Base-by-base conservation (phyloP, 2,329 filamentous ascomycete species). In the Claviceps spartinae region DNA sequence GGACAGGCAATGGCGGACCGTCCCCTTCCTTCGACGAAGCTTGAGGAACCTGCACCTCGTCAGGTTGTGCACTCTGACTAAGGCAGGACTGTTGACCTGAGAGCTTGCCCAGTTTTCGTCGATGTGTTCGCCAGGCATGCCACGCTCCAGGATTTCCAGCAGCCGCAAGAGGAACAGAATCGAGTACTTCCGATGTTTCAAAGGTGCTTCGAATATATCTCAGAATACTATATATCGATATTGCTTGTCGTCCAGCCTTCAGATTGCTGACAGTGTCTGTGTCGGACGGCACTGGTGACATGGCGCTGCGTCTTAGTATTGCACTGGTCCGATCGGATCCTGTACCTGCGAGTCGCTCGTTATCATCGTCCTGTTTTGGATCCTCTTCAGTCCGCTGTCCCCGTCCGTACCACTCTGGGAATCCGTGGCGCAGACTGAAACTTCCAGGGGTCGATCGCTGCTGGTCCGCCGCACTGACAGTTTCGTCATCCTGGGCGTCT, bases 131-230 rank as follows among this genome's bases (percentile, higher is more conserved):
- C 91, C 91, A 97, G 4, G 91, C 91, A 69, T 95, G 87, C 85
- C 89, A 97, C 22, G 91, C 93, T 6, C 89, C 88, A 2, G 86
- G 82, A 60, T 97, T 95, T 1, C 88, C 91, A 0, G 90, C 88
- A 18, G 86, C 86, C 57, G 88, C 81, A 1, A 95, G 70, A 1
- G 88, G 84, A 20, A 97, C 73, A 0, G 78, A 78, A 66, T 97
- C 89, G 3, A 97, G 72, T 7, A 94, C 78, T 0, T 72, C 69
- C 55, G 85, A 86, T 54, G 89, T 81, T 57, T 87, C 85, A 65
- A 98, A 96, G 0, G 88, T 77, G 56, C 83, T 85, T 54, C 85
- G 80, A 37, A 97, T 81, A 65, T 97, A 97, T 56, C 82, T 74
- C 53, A 97, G 67, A 8, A 96, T 74, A 52, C 85, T 81, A 54